These are phyloP conservation scores for Scenedesmus sp. DNA, from an alignment of 163 green algal species.

Conservation along the genomic window DNA sequence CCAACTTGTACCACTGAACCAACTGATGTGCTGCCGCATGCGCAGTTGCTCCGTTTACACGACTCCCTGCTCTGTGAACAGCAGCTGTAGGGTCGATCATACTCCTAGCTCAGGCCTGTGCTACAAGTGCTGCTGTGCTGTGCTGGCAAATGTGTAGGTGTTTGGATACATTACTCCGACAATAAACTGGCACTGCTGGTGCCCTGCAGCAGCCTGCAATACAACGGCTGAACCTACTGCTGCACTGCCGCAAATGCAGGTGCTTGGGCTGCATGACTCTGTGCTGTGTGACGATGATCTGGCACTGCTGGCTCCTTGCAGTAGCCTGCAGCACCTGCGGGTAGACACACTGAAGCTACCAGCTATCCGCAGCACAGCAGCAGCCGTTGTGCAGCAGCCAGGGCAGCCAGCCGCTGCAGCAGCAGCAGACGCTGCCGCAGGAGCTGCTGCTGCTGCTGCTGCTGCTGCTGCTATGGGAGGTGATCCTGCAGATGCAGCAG, in stretches of 20 bases:
- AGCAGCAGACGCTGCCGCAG: not conserved
- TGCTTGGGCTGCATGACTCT: slow-evolving; percentile 33
- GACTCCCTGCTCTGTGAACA: too few relatives aligned
- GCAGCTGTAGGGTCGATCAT: too few relatives aligned
- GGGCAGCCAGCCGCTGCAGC: not conserved
- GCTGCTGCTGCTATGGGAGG: not conserved
- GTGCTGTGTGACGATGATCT: slow-evolving; percentile 29
- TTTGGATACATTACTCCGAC: too few relatives aligned
- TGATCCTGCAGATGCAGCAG: not conserved
- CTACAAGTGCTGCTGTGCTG: too few relatives aligned
- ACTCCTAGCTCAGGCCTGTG: too few relatives aligned
- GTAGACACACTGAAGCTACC: slow-evolving; percentile 23
- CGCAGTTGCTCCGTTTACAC: too few relatives aligned
- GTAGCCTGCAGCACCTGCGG: not conserved
- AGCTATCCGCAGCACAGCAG: slow-evolving; percentile 6
- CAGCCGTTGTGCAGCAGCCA: not conserved
- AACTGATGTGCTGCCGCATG: too few relatives aligned
- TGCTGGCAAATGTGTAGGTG: too few relatives aligned
- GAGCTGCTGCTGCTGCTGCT: slow-evolving; percentile 18
- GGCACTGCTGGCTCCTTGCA: slow-evolving; percentile 11
- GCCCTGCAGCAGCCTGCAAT: too few relatives aligned
- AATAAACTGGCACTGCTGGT: too few relatives aligned
- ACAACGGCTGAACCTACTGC: not conserved
- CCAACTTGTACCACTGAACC: too few relatives aligned
- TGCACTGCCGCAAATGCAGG: slow-evolving; percentile 5